These are phyloP conservation scores for Lindgomyces ingoldianus DNA, from an alignment of 495 filamentous ascomycete genomes.

Conservation along the genomic window DNA sequence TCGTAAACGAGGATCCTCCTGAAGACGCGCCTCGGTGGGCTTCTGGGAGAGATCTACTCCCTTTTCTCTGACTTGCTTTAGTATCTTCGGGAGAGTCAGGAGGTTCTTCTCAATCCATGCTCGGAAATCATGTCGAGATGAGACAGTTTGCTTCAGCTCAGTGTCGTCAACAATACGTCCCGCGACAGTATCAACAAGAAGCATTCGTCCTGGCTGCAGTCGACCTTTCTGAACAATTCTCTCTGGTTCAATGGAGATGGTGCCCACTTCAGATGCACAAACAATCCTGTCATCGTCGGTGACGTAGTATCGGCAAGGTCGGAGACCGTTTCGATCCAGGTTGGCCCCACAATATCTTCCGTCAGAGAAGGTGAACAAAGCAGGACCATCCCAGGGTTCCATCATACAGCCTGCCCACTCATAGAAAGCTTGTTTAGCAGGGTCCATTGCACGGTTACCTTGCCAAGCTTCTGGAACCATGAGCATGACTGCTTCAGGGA, in stretches of 20 bases:
- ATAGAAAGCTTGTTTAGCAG: conserved; percentile 96
- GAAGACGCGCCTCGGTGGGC: conserved; percentile 72
- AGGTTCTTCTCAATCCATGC: conserved; percentile 87
- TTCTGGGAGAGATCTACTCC: conserved; percentile 64
- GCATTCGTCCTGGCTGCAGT: conserved; percentile 94
- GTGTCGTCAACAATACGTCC: conserved; percentile 94
- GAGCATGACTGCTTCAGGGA: conserved; percentile 97
- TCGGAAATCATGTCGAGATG: conserved; percentile 81
- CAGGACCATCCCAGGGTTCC: conserved; percentile 99
- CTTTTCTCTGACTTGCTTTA: conserved; percentile 58
- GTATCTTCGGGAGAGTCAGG: conserved; percentile 75
- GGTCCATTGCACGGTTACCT: conserved; percentile 88
- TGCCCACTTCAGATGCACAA: conserved; percentile 96
- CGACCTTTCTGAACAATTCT: conserved; percentile 91
- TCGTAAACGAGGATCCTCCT: conserved; percentile 80
- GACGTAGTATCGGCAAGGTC: conserved; percentile 97
- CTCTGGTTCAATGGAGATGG: conserved; percentile 89
- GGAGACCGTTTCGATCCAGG: conserved; percentile 95
- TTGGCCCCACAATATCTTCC: conserved; percentile 98
- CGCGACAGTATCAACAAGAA: conserved; percentile 92
- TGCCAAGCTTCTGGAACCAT: conserved; percentile 99
- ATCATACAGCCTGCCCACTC: conserved; percentile 99
- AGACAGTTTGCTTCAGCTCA: conserved; percentile 89
- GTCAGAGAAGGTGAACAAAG: conserved; percentile 97
- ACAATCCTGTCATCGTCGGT: conserved; percentile 98